These are phyloP conservation scores for Taxawa tesnikishii DNA, from an alignment of 2,329 filamentous ascomycete genomes.

Conservation along the genomic window DNA sequence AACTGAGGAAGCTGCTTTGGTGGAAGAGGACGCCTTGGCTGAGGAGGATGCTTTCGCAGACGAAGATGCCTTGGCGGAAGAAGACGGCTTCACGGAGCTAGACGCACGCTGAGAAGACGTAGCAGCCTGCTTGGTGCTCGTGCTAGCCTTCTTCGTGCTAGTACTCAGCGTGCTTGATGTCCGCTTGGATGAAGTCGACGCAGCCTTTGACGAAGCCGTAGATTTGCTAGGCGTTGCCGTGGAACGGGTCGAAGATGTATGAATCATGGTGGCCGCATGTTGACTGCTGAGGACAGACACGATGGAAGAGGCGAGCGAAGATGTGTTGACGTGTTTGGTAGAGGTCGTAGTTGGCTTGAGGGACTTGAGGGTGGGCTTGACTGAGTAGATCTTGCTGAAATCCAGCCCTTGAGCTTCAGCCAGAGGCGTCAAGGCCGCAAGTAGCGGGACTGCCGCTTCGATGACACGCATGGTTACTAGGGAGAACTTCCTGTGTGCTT, in stretches of 20 bases:
- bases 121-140: background rate
- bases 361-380: conserved; percentile 4
- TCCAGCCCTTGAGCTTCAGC: conserved; percentile 5
- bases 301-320: conserved; percentile 4
- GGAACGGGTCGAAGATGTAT: background rate
- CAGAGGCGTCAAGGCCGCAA: conserved; percentile 3
- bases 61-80: conserved; percentile 1
- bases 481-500: too few relatives aligned
- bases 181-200: background rate
- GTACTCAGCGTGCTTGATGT: background rate
- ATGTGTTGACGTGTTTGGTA: conserved; percentile 1
- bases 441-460: conserved; percentile 3
- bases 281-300: conserved; percentile 4
- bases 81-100: background rate
- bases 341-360: conserved; percentile 1
- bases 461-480: conserved; percentile 4
- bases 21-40: background rate
- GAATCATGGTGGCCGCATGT: conserved; percentile 6
- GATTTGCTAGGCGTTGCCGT: background rate
- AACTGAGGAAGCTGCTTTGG: background rate
- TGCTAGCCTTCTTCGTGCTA: background rate
- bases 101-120: background rate
- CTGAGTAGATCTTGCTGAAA: conserved; percentile 5
- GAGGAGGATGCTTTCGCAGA: background rate
- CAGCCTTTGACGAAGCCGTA: background rate